Conservation (phyloP, 2,329 filamentous ascomycete genomes). For the Nannizziopsis barbatae region DNA sequence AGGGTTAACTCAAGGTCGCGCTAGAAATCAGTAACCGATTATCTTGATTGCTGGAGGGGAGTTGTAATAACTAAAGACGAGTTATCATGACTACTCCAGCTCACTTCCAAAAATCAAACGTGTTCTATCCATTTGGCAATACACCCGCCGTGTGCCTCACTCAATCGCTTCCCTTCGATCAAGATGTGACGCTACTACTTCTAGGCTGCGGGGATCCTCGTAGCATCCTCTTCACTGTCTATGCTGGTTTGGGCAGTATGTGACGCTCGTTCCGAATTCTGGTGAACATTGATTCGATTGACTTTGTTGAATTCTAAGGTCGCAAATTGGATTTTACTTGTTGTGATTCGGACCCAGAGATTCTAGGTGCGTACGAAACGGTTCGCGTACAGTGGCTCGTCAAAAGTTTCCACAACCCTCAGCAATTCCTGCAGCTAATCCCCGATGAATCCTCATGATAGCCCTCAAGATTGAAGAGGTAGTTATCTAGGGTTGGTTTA, state of each 20-base stretch:
- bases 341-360: constrained; percentile 42
- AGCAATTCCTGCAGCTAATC: no score
- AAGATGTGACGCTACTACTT: constrained; percentile 42
- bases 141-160: constrained; percentile 44
- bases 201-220: constrained; percentile 49
- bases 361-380: constrained; percentile 36
- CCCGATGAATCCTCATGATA: no score
- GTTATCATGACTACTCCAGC: constrained; percentile 3
- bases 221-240: constrained; percentile 46
- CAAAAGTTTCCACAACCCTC: no score
- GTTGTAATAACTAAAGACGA: no score
- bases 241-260: constrained; percentile 26
- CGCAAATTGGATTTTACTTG: constrained; percentile 46
- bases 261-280: background rate
- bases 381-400: background rate
- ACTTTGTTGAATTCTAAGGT: constrained; percentile 1
- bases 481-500: no score
- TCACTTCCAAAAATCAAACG: constrained; percentile 14
- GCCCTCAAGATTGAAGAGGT: no score
- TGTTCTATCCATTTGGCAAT: constrained; percentile 37
- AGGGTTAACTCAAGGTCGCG: no score
- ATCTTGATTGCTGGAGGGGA: no score
- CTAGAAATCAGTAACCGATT: no score
- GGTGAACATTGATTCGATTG: background rate
- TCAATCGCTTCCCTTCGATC: constrained; percentile 38